Evolutionary conservation across 2,329 filamentous ascomycete species (phyloP).

Genomic region (Aspergillus quadricinctus): DNA sequence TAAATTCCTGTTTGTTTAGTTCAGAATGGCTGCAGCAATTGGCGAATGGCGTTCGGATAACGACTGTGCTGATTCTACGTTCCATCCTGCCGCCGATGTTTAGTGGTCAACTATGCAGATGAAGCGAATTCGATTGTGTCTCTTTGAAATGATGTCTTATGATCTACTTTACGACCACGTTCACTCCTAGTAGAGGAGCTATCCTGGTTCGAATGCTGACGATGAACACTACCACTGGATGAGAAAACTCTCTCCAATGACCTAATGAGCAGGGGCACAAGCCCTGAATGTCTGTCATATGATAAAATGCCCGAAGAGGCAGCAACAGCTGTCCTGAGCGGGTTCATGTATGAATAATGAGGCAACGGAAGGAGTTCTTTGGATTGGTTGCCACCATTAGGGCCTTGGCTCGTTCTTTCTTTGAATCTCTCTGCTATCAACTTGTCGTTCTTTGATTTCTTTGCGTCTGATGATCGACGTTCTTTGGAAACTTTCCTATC

Average conservation of each 20-base stretch:
- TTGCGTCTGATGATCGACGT: background rate
- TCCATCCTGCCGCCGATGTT: too few species aligned
- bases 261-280: background rate
- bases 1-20: background rate
- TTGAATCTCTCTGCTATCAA: background rate
- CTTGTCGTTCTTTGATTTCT: background rate
- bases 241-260: background rate
- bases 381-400: background rate
- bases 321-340: background rate
- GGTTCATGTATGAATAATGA: background rate
- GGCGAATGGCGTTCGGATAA: conserved; percentile 8
- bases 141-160: background rate
- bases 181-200: background rate
- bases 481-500: background rate
- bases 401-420: background rate
- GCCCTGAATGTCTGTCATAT: background rate
- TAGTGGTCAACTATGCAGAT: too few species aligned
- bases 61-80: background rate
- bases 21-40: conserved; percentile 2
- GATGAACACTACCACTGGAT: background rate
- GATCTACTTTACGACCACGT: background rate
- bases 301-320: background rate
- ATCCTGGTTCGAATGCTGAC: background rate
- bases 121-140: background rate
- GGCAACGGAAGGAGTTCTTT: background rate